These are phyloP conservation scores for Bisporella sp. DNA, from an alignment of 2,329 filamentous ascomycete genomes.

Conservation along the genomic window DNA sequence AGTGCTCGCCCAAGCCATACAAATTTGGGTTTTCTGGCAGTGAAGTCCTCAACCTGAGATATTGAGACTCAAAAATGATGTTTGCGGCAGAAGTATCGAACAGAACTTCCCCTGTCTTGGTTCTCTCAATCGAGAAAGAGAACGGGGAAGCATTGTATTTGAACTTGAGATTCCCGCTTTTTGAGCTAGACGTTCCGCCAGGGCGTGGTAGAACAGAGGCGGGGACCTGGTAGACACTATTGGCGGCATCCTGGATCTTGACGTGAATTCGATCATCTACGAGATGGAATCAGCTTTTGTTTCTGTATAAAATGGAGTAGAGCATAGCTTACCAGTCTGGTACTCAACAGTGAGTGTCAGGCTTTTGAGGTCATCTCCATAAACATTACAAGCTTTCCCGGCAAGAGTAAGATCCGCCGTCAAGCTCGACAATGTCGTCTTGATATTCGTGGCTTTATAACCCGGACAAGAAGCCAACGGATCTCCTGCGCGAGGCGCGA, in stretches of 20 bases:
- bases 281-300: background rate
- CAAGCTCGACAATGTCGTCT: slow-evolving; percentile 35
- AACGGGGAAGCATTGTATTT: slow-evolving; percentile 48
- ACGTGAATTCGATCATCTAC: slow-evolving; percentile 55
- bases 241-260: slow-evolving; percentile 51
- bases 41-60: slow-evolving; percentile 52
- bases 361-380: slow-evolving; percentile 48
- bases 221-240: slow-evolving; percentile 57
- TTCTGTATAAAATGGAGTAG: background rate
- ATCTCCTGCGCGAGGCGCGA: slow-evolving; percentile 5
- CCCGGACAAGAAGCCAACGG: slow-evolving; percentile 37
- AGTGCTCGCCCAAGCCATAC: slow-evolving; percentile 61
- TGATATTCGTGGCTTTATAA: slow-evolving; percentile 44
- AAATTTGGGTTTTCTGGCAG: slow-evolving; percentile 52
- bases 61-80: slow-evolving; percentile 58
- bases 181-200: slow-evolving; percentile 23
- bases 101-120: slow-evolving; percentile 42
- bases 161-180: slow-evolving; percentile 41
- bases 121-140: slow-evolving; percentile 49
- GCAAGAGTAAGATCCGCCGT: slow-evolving; percentile 52
- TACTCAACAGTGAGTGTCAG: slow-evolving; percentile 54
- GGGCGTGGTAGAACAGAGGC: slow-evolving; percentile 50
- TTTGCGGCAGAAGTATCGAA: slow-evolving; percentile 53
- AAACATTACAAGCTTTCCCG: slow-evolving; percentile 52
- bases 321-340: slow-evolving; percentile 36